Evolutionary conservation across 1,284 basidiomycete genomes (phyloP).

Genomic region (Fomitopsis palustris): DNA sequence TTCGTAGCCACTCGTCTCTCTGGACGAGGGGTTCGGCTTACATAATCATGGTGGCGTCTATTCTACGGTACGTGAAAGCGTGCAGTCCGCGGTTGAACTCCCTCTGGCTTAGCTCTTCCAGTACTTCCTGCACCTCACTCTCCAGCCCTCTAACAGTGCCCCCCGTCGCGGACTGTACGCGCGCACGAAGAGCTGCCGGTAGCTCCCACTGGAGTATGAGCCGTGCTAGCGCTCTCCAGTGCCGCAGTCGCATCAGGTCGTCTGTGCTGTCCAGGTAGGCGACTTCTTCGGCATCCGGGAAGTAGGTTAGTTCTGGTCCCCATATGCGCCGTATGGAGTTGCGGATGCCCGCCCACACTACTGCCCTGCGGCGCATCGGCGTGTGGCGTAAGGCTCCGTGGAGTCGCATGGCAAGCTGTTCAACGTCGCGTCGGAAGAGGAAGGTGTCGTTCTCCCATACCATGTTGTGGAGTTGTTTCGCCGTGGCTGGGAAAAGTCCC

Average conservation of each 20-base stretch:
- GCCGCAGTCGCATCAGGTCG: neutral
- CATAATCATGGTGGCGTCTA: too few species aligned
- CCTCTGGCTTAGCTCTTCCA: too few species aligned
- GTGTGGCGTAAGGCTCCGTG: neutral
- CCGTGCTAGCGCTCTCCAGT: neutral
- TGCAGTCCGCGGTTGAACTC: too few species aligned
- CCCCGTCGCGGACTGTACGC: too few species aligned
- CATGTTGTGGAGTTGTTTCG: neutral
- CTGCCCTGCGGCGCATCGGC: neutral
- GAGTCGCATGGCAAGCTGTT: neutral
- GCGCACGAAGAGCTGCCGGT: too few species aligned
- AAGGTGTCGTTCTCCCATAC: neutral
- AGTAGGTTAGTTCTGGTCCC: neutral
- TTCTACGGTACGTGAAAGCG: too few species aligned
- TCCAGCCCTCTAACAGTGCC: too few species aligned
- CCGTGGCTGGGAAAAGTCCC: neutral
- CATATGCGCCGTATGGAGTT: neutral
- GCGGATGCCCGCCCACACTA: neutral
- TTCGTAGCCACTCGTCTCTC: too few species aligned
- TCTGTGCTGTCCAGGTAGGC: neutral
- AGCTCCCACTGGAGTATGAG: neutral
- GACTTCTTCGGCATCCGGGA: neutral
- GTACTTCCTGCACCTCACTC: too few species aligned
- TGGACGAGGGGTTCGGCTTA: too few species aligned
- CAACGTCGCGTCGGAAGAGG: neutral